Evolutionary conservation across 495 filamentous ascomycete species (phyloP).

Genomic region (Xylaria scruposa): DNA sequence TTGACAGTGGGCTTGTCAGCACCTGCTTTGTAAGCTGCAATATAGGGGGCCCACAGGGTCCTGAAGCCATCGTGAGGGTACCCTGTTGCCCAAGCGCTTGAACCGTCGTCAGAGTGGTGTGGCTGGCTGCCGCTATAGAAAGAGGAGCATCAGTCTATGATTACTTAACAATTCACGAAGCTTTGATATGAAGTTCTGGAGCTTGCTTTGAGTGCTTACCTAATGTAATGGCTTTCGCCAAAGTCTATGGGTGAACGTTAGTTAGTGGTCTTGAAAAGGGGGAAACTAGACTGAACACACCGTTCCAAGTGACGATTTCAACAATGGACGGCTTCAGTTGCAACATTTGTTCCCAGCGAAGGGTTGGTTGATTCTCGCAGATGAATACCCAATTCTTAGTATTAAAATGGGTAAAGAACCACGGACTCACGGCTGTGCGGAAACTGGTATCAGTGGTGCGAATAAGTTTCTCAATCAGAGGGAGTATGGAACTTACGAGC

Average conservation of each 20-base stretch:
- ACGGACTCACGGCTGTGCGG: slow-evolving; percentile 49
- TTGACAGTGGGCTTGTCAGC: slow-evolving; percentile 34
- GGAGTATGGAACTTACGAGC: slow-evolving; percentile 40
- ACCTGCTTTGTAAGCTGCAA: slow-evolving; percentile 33
- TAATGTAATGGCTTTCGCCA: slow-evolving; percentile 22
- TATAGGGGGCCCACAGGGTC: slow-evolving; percentile 31
- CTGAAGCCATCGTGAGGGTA: slow-evolving; percentile 34
- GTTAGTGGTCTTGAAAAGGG: not conserved
- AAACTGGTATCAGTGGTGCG: slow-evolving; percentile 41
- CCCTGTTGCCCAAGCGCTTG: slow-evolving; percentile 31
- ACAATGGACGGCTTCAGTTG: slow-evolving; percentile 28
- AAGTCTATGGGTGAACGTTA: slow-evolving; percentile 8
- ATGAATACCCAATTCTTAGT: slow-evolving; percentile 53
- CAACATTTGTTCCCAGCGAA: slow-evolving; percentile 34
- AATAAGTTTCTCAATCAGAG: slow-evolving; percentile 40
- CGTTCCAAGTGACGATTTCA: slow-evolving; percentile 36
- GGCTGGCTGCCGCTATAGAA: slow-evolving; percentile 43
- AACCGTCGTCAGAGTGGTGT: slow-evolving; percentile 44
- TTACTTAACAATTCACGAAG: not conserved
- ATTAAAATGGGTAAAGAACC: slow-evolving; percentile 65
- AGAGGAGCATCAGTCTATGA: slow-evolving; percentile 20
- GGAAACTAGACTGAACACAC: slow-evolving; percentile 1
- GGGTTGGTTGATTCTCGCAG: slow-evolving; percentile 50
- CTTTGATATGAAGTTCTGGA: not conserved
- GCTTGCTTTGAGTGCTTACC: too few relatives aligned